Evolutionary conservation across 805 yeast genomes (phyloP).

Genomic region (Hemisphaericaspora nanyangensis): DNA sequence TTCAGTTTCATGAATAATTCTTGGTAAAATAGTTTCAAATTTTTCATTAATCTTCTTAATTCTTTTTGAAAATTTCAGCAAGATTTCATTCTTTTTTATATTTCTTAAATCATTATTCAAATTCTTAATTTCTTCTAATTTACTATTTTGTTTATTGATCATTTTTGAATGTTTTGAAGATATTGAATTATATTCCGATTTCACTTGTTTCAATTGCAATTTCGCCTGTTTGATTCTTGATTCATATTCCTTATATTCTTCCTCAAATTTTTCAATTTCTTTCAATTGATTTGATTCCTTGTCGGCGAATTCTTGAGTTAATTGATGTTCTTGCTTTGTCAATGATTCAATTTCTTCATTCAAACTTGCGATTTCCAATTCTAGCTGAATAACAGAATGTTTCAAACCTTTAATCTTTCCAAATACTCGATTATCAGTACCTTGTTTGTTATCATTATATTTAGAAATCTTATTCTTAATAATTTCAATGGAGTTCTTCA

Average conservation of each 20-base stretch:
- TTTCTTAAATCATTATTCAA: conserved; percentile 23
- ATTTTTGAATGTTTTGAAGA: conserved; percentile 23
- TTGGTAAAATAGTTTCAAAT: conserved; percentile 33
- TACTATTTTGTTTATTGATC: conserved; percentile 19
- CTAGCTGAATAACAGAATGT: conserved; percentile 36
- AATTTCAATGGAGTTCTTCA: conserved; percentile 29
- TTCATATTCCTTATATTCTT: conserved; percentile 21
- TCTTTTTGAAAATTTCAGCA: conserved; percentile 21
- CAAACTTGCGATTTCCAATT: conserved; percentile 28
- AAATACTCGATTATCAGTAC: conserved; percentile 26
- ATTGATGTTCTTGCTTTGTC: conserved; percentile 10
- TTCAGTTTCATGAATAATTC: conserved; percentile 21
- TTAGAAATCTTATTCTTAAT: conserved; percentile 29
- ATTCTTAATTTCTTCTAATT: conserved; percentile 22
- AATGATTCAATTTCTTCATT: conserved; percentile 14
- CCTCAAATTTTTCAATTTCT: conserved; percentile 21
- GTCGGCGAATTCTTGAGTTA: conserved; percentile 12
- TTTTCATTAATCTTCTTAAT: conserved; percentile 28
- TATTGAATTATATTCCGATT: conserved; percentile 18
- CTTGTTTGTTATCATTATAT: conserved; percentile 17
- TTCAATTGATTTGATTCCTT: conserved; percentile 16
- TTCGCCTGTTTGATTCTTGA: conserved; percentile 18
- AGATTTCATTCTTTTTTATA: conserved; percentile 23
- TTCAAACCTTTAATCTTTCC: conserved; percentile 39
- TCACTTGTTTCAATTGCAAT: conserved; percentile 17